Evolutionary conservation across 306 rosid genomes (phyloP), one percentile per base, ranked within the genome.

Genomic region (Malus asiatica): DNA sequence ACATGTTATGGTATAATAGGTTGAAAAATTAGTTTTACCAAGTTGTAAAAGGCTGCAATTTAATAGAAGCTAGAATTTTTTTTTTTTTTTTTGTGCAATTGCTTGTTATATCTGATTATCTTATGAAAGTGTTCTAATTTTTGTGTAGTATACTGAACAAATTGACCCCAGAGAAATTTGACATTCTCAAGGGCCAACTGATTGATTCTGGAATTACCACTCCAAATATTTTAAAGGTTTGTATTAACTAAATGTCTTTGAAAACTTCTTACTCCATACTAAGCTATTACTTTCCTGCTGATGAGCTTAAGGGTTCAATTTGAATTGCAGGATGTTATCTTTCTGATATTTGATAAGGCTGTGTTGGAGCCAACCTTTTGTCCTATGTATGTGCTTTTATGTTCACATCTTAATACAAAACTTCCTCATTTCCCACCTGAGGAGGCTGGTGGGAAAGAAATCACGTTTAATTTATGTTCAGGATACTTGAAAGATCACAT

Each of bases 91-190:
- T 16, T 42, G 57, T 74, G 58, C 59, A 48, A 25, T 32, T 71
- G 11, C 66, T 78, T 40, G 45, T 52, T 30, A 48, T 35, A 16
- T 27, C 71, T 62, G 8, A 14, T 23, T 35, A 16, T 27, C 71
- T 62, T 19, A 14, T 23, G 29, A 23, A 42, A 2, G 1, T 53
- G 14, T 53, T 25, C 11, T 70, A 16, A 11, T 7, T 66, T 70
- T 12, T 80, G 35, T 80, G 77, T 71, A 80, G 87, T 35, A 80
- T 84, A 33, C 63, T 84, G 45, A 84, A 84, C 80, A 84, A 80
- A 71, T 74, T 84, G 87, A 80, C 87, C 62, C 84, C 83, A 5
- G 80, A 81, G 79, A 81, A 84, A 74, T 84, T 73, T 74, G 87
- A 77, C 27, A 33, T 84, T 14, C 85, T 81, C 19, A 84, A 77